Conservation (phyloP, 2,329 filamentous ascomycete species). For the Fusarium sp. region DNA sequence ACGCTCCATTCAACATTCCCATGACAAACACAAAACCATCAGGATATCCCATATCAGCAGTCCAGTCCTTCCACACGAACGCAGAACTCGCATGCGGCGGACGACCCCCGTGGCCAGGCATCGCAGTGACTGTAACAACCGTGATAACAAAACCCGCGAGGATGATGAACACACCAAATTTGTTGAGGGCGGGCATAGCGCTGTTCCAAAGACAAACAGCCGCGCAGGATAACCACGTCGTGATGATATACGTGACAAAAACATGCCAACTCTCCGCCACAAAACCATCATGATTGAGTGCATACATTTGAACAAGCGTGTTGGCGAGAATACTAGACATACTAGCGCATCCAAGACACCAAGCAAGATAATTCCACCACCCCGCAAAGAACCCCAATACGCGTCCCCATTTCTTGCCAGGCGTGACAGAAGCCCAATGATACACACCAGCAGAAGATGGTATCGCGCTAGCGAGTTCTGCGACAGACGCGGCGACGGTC, state of each 20-base stretch:
- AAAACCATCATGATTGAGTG: constrained; percentile 54
- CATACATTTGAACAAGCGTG: constrained; percentile 57
- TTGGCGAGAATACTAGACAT: constrained; percentile 57
- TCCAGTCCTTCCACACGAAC: constrained; percentile 57
- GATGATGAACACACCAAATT: constrained; percentile 63
- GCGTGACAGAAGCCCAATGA: constrained; percentile 70
- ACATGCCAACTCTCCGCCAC: constrained; percentile 55
- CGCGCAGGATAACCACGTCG: constrained; percentile 54
- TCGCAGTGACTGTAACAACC: constrained; percentile 65
- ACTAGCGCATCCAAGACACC: constrained; percentile 54
- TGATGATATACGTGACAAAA: constrained; percentile 55
- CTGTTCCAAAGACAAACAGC: constrained; percentile 65
- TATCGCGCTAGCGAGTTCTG: constrained; percentile 69
- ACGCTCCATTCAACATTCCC: constrained; percentile 72
- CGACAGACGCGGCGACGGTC: constrained; percentile 67
- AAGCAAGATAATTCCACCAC: constrained; percentile 60
- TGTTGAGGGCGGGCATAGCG: constrained; percentile 62
- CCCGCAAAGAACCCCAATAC: constrained; percentile 59
- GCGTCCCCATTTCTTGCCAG: constrained; percentile 62
- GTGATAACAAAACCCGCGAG: constrained; percentile 66
- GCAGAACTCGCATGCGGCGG: constrained; percentile 47
- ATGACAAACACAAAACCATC: constrained; percentile 56
- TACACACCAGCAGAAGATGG: constrained; percentile 71
- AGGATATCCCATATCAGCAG: constrained; percentile 53
- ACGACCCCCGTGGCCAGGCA: constrained; percentile 53